phyloP scores from a whole-genome alignment of 306 rosid species.

The cucumber (Cucumis sativus) region DNA sequence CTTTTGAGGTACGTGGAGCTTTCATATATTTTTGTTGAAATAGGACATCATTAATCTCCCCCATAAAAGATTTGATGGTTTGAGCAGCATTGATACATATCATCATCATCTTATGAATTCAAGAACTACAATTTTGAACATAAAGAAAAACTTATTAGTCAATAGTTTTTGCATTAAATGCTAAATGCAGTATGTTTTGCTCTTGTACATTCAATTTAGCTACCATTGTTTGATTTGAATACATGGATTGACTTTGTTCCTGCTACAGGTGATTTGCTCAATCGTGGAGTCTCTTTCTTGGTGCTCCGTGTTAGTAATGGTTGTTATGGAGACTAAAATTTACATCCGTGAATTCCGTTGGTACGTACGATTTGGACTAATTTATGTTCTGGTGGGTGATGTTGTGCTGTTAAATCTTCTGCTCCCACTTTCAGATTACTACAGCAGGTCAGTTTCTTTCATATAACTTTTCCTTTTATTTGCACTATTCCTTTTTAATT shows the following conservation, averaged over 20 bases:
- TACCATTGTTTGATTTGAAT: neutral
- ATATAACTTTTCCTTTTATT: neutral
- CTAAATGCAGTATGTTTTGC: neutral
- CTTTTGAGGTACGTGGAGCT: conserved; percentile 56
- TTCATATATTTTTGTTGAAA: neutral
- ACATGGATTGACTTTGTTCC: neutral
- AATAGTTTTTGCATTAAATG: neutral
- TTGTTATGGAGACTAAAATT: conserved; percentile 47
- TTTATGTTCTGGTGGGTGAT: conserved; percentile 66
- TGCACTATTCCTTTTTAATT: no score
- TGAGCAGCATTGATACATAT: neutral
- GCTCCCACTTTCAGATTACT: conserved; percentile 41
- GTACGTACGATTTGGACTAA: conserved; percentile 63
- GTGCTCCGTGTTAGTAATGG: conserved; percentile 48
- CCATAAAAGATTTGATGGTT: neutral
- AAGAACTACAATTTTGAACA: neutral
- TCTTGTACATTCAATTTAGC: neutral
- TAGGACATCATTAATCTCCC: neutral
- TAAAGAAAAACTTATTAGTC: neutral
- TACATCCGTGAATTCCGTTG: conserved; percentile 69
- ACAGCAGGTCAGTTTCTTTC: conserved; percentile 35
- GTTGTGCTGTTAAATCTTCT: conserved; percentile 54
- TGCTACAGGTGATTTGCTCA: conserved; percentile 31
- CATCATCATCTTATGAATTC: neutral
- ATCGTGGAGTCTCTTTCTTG: conserved; percentile 51